Percentiles rank a stretch among this genome's conserved stretches.
Evolutionary conservation across 345 rosid genomes (phyloP).

Genomic region (Garcia nutans): DNA sequence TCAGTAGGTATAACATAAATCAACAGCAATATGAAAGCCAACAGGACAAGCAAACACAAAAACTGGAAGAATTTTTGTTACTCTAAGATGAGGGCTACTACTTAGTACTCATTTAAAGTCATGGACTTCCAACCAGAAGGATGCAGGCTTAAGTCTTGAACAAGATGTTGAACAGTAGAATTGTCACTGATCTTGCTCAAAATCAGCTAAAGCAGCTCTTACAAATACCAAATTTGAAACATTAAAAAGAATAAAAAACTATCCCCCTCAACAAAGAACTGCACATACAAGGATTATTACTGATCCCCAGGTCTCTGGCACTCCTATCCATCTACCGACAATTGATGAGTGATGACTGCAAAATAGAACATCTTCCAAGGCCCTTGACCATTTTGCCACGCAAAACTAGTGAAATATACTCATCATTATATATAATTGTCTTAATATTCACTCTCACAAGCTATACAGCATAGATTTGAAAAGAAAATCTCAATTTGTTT

Average conservation of each 20-base stretch:
- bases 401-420: background rate
- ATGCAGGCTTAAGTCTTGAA: background rate
- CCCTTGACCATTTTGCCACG: background rate
- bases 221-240: background rate
- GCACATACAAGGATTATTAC: background rate
- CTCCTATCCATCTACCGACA: background rate
- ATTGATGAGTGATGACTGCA: too few relatives aligned
- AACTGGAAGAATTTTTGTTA: background rate
- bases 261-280: background rate
- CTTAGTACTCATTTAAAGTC: background rate
- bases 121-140: background rate
- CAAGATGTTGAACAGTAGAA: background rate
- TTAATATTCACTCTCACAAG: background rate
- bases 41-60: background rate
- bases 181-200: background rate
- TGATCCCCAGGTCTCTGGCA: background rate
- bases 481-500: background rate
- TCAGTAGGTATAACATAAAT: background rate
- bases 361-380: background rate
- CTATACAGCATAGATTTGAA: background rate
- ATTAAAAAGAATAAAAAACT: background rate
- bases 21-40: conserved; percentile 2
- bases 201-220: background rate
- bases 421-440: background rate
- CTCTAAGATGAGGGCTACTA: background rate